A percentile compares a stretch with the other conserved stretches of the same genome.
Evolutionary conservation across 2,329 filamentous ascomycete species (phyloP).

Genomic region (Fusarium brachygibbosum): DNA sequence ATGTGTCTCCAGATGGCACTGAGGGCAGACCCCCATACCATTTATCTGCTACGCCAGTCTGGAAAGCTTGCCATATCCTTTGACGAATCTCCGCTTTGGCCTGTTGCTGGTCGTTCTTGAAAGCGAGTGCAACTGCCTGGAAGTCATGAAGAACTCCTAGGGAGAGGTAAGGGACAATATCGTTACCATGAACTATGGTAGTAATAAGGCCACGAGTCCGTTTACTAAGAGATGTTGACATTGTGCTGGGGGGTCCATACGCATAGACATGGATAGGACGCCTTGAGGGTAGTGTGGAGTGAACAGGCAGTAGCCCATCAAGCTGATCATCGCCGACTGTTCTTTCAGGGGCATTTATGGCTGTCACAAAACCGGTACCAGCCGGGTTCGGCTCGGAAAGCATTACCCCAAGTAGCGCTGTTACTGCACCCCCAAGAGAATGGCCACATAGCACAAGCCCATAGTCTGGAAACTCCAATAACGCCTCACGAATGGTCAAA

Average conservation of each 20-base stretch:
- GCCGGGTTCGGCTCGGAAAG: conserved; percentile 72
- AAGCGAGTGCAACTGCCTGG: conserved; percentile 77
- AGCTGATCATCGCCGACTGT: conserved; percentile 54
- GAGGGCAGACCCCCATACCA: conserved; percentile 66
- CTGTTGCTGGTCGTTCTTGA: conserved; percentile 77
- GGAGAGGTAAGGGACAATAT: conserved; percentile 80
- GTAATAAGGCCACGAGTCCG: conserved; percentile 82
- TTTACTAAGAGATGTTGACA: conserved; percentile 77
- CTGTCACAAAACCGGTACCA: conserved; percentile 73
- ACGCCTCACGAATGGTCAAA: conserved; percentile 73
- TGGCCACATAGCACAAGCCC: conserved; percentile 78
- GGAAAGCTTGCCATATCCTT: conserved; percentile 75
- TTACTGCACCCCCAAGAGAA: conserved; percentile 77
- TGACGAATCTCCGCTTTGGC: conserved; percentile 76
- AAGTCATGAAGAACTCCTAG: conserved; percentile 81
- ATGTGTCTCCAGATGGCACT: conserved; percentile 65
- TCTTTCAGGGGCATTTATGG: conserved; percentile 61
- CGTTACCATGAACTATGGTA: conserved; percentile 78
- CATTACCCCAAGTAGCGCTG: conserved; percentile 77
- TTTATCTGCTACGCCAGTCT: conserved; percentile 71
- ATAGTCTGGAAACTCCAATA: conserved; percentile 77
- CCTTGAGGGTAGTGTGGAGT: conserved; percentile 71
- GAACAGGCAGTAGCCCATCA: conserved; percentile 45
- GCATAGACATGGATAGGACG: conserved; percentile 84
- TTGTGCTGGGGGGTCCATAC: conserved; percentile 80